Percentiles rank a stretch among this genome's conserved stretches.
These are phyloP conservation scores for Cystobasidium pallidum DNA, from an alignment of 1,284 basidiomycete genomes.

Conservation along the genomic window DNA sequence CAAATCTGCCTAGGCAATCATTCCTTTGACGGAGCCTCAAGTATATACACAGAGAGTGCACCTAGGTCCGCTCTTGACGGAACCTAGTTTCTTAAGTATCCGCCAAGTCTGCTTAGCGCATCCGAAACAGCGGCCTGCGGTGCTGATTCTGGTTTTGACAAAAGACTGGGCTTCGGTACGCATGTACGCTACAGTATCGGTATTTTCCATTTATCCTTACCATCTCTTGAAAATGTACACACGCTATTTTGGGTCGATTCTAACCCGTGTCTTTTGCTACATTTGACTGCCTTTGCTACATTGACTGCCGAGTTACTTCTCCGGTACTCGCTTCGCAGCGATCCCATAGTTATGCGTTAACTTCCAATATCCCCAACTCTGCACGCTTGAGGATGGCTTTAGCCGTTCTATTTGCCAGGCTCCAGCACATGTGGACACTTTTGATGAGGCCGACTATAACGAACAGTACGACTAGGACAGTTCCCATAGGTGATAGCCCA, in stretches of 20 bases:
- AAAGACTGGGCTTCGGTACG: background rate
- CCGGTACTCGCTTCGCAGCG: background rate
- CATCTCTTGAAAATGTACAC: background rate
- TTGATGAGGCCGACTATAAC: constrained; percentile 39
- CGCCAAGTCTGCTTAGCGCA: too few relatives aligned
- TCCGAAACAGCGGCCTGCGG: too few relatives aligned
- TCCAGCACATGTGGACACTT: constrained; percentile 40
- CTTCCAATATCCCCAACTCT: constrained; percentile 38
- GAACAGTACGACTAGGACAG: constrained; percentile 35
- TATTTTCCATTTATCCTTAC: background rate
- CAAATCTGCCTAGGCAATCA: constrained; percentile 23
- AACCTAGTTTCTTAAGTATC: too few relatives aligned
- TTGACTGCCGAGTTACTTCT: background rate
- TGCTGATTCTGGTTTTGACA: background rate
- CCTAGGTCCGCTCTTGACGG: too few relatives aligned
- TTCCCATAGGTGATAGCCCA: constrained; percentile 24
- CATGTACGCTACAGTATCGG: constrained; percentile 4
- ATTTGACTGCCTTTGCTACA: background rate
- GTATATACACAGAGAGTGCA: too few relatives aligned
- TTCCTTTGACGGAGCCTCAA: too few relatives aligned
- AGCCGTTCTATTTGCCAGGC: constrained; percentile 28
- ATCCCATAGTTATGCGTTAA: background rate
- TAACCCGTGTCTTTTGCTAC: background rate
- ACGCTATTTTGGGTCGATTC: background rate
- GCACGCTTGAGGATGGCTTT: constrained; percentile 28